Conservation (phyloP, 805 yeast species). For the Wickerhamomyces canadensis region DNA sequence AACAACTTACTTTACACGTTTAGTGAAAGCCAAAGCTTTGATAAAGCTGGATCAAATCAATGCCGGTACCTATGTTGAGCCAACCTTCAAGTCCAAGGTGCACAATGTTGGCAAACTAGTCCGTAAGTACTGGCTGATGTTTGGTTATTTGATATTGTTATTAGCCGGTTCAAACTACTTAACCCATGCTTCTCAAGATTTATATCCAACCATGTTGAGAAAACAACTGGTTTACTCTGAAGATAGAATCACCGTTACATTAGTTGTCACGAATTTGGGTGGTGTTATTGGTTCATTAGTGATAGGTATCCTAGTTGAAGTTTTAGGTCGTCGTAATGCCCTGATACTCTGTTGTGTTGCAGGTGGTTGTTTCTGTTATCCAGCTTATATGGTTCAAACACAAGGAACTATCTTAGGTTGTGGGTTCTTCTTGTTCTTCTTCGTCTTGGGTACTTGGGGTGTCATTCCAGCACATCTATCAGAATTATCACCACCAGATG, state of each 20-base stretch:
- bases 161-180: conserved; percentile 69
- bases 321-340: conserved; percentile 56
- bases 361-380: conserved; percentile 60
- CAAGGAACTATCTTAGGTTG: conserved; percentile 46
- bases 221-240: conserved; percentile 42
- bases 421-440: conserved; percentile 59
- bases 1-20: conserved; percentile 43
- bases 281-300: conserved; percentile 61
- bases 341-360: conserved; percentile 43
- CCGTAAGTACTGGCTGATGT: conserved; percentile 53
- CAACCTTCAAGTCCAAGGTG: conserved; percentile 15
- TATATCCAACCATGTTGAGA: conserved; percentile 58
- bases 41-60: conserved; percentile 25
- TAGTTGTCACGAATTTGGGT: conserved; percentile 60
- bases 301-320: conserved; percentile 51
- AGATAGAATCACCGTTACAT: conserved; percentile 51
- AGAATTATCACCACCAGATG: conserved; percentile 61
- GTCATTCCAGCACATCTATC: conserved; percentile 60
- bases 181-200: conserved; percentile 73
- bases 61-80: conserved; percentile 14
- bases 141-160: conserved; percentile 50
- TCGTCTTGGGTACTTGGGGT: conserved; percentile 75
- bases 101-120: conserved; percentile 34
- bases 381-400: conserved; percentile 40
- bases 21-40: conserved; percentile 20